Base-by-base conservation (phyloP, 139 green algal genomes). In the Volvox africanus region DNA sequence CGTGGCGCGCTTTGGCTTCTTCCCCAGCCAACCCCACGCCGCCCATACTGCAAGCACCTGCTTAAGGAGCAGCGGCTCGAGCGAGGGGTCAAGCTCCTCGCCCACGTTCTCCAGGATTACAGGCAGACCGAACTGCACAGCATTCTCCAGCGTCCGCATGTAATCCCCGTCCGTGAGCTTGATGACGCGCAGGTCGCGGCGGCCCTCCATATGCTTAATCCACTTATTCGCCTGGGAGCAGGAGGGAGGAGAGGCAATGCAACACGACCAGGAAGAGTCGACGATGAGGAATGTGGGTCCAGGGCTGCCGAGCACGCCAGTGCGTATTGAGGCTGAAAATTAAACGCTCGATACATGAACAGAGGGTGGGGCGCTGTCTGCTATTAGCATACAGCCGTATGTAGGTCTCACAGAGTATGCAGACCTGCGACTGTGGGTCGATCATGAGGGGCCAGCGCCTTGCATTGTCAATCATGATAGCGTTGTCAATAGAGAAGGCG, bases 31-130 rank as follows among this genome's bases (percentile, higher is more conserved):
- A n/a, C 26, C 73, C n/a, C 28, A 32, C 44, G 73, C 79, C 79
- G 1, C 37, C 13, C 79, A 2, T 22, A 62, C 19, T 55, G 28
- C 32, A 9, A 55, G 77, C 36, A 93, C 86, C 90, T 97, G 94
- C 87, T 96, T 97, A 28, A 97, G 92, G 88, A 97, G 94, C 80
- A 98, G 90, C 0, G 96, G 95, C 93, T 98, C 96, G 80, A 98
- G 87, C 0, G 93, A 94, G 24, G 96, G 95, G 84, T 98, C 96
- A 85, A 98, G 93, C 93, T 97, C 95, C 86, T 97, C 93, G 67
- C 95, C 96, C 71, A 98, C 96, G 76, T 96, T 97, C 93, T 98
- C 96, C 78, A 98, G 93, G 77, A 98, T 92, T 61, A 98, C 96
- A 37, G 95, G 95, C 44, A 95, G 91, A n/a, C 96, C 96, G 93